Percentiles rank a stretch among this genome's conserved stretches.
These are phyloP conservation scores for Backusella sp. DNA, from an alignment of 192 early-diverging fungal species.

Conservation along the genomic window DNA sequence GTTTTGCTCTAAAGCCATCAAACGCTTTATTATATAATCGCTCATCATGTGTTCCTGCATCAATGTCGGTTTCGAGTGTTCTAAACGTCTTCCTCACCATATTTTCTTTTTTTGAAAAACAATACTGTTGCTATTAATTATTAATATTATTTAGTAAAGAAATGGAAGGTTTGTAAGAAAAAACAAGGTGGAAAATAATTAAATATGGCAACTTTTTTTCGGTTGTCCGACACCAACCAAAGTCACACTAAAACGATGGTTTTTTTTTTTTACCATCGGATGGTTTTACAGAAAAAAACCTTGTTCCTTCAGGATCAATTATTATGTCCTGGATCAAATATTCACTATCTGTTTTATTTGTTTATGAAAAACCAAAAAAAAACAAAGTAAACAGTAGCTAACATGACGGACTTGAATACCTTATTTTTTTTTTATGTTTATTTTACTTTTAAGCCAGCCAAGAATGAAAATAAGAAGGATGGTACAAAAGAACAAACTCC, in stretches of 20 bases:
- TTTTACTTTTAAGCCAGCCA: background rate
- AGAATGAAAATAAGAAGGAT: background rate
- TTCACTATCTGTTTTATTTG: no score
- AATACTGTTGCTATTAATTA: background rate
- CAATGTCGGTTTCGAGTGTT: slow-evolving; percentile 36
- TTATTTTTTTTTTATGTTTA: background rate
- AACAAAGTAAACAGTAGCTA: no score
- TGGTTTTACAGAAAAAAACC: background rate
- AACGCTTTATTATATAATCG: slow-evolving; percentile 51
- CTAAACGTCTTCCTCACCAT: slow-evolving; percentile 30
- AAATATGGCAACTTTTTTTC: background rate
- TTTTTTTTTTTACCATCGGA: no score
- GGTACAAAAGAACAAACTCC: background rate
- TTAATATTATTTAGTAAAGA: background rate
- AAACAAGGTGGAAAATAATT: slow-evolving; percentile 5
- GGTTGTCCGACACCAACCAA: background rate
- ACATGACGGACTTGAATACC: background rate
- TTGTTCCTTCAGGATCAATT: background rate
- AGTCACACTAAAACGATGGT: background rate
- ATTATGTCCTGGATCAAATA: no score
- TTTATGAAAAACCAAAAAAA: no score
- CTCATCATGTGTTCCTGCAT: slow-evolving; percentile 53
- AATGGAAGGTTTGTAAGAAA: background rate
- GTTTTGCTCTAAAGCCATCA: slow-evolving; percentile 37
- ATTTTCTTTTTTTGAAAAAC: background rate